These are phyloP conservation scores for Xylaria palmicola DNA, from an alignment of 495 filamentous ascomycete species.

Conservation along the genomic window DNA sequence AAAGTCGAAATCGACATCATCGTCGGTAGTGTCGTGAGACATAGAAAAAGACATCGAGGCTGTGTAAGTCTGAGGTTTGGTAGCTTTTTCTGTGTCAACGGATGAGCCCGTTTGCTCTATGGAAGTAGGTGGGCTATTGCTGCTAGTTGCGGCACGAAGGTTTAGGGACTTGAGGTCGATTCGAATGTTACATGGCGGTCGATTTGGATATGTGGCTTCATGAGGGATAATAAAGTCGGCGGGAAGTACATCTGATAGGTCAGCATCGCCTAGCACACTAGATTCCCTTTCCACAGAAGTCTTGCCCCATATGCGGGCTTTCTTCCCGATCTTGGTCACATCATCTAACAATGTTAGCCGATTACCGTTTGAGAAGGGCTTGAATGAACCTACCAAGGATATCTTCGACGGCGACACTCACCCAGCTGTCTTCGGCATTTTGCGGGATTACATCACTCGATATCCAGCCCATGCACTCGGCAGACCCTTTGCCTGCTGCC, in stretches of 20 bases:
- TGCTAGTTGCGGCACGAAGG: conserved; percentile 35
- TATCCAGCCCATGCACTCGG: conserved; percentile 81
- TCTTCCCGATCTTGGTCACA: conserved; percentile 39
- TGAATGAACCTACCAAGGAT: conserved; percentile 42
- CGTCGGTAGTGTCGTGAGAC: conserved; percentile 33
- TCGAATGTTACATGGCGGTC: conserved; percentile 34
- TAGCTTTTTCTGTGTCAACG: conserved; percentile 32
- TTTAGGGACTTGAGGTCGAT: conserved; percentile 47
- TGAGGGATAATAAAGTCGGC: conserved; percentile 59
- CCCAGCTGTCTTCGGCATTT: conserved; percentile 60
- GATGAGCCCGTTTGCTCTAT: conserved; percentile 32
- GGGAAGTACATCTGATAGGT: conserved; percentile 47
- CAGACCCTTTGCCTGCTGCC: conserved; percentile 60
- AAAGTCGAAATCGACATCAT: conserved; percentile 44
- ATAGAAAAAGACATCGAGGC: conserved; percentile 55
- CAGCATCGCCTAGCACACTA: conserved; percentile 51
- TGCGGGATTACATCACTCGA: conserved; percentile 57
- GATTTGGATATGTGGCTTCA: conserved; percentile 48
- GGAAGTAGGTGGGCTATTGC: conserved; percentile 34
- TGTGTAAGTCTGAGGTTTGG: conserved; percentile 46
- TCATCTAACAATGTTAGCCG: conserved; percentile 34
- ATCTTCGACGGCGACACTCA: conserved; percentile 55
- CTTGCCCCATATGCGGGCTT: conserved; percentile 50
- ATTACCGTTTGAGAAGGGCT: neutral
- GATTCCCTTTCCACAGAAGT: conserved; percentile 49